These are phyloP conservation scores for Raphanus raphanistrum DNA, from an alignment of 345 rosid genomes.

Conservation along the genomic window DNA sequence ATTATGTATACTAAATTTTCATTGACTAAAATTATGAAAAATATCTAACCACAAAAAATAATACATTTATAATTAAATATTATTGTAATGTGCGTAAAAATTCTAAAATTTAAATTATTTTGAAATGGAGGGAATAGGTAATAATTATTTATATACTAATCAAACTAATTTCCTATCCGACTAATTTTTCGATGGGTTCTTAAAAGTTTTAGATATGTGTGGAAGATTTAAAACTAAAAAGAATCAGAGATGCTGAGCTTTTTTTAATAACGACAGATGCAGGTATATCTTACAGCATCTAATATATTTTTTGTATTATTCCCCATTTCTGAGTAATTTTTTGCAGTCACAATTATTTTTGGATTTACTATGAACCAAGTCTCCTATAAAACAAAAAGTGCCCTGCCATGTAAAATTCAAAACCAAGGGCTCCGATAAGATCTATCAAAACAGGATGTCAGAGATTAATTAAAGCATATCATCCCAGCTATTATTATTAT, in stretches of 20 bases:
- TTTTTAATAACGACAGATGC: conserved; percentile 12
- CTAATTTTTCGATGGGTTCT: neutral
- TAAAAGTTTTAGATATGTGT: neutral
- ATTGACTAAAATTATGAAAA: no score
- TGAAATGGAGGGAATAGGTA: no score
- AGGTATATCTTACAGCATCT: conserved; percentile 30
- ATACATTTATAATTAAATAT: no score
- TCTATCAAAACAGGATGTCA: conserved; percentile 23
- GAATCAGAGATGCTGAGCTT: neutral
- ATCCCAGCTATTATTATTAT: conserved; percentile 4
- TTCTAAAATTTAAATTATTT: no score
- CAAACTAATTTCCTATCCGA: neutral
- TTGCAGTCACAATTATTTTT: conserved; percentile 35
- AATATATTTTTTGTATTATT: conserved; percentile 22
- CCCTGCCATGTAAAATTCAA: conserved; percentile 36
- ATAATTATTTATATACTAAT: neutral
- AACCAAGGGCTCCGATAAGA: conserved; percentile 49
- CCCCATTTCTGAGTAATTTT: conserved; percentile 21
- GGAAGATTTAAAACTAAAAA: conserved; percentile 3
- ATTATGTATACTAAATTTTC: no score
- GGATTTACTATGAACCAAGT: conserved; percentile 34
- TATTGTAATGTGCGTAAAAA: no score
- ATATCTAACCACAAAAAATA: no score
- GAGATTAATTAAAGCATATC: conserved; percentile 14
- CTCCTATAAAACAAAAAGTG: conserved; percentile 23